Percentiles rank a stretch among this genome's conserved stretches.
Conservation (phyloP, 202 grass and related monocot species). For the Setaria italica region DNA sequence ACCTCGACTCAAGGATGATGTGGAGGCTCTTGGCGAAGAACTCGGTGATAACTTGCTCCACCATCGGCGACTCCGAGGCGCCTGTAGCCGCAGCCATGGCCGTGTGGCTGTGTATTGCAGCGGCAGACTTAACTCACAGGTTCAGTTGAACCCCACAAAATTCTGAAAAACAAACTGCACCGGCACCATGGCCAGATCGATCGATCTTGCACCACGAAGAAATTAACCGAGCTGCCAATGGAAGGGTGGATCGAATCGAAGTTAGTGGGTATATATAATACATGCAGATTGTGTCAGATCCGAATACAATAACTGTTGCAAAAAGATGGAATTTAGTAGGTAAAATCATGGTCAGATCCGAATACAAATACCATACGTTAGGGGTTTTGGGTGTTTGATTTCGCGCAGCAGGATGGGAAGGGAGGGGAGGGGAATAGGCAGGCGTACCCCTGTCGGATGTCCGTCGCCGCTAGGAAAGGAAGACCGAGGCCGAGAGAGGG, state of each 20-base stretch:
- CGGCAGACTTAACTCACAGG: not conserved
- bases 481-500: no score
- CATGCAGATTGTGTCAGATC: not conserved
- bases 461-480: no score
- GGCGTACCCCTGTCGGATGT: no score
- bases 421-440: no score
- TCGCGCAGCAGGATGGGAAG: not conserved
- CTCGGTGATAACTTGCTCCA: conserved; percentile 94
- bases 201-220: not conserved
- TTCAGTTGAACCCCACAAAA: not conserved
- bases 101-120: not conserved
- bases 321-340: no score
- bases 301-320: not conserved
- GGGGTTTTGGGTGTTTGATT: not conserved
- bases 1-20: conserved; percentile 92
- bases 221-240: not conserved
- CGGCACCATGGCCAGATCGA: conserved; percentile 21
- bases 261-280: not conserved
- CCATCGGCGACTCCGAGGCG: conserved; percentile 65
- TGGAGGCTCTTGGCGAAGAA: conserved; percentile 95
- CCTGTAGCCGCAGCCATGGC: conserved; percentile 31
- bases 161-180: not conserved
- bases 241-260: not conserved
- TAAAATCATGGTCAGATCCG: not conserved
- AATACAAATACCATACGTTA: not conserved